Base-by-base conservation (phyloP, 108 stramenopile species). In the Pseudonitzschia multistriata region DNA sequence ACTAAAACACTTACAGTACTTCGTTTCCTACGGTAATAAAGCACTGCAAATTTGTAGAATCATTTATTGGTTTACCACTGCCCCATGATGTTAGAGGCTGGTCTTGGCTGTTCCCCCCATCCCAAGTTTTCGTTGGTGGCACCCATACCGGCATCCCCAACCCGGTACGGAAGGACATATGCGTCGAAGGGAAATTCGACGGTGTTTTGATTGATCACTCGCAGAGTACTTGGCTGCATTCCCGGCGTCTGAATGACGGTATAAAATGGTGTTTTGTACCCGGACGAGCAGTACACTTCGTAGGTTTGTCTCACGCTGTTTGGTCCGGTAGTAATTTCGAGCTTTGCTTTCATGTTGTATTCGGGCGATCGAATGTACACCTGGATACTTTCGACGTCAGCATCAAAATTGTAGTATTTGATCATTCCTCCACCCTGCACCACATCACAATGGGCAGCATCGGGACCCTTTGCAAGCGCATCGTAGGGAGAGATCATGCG, bases 241-340 rank as follows among this genome's bases (percentile, higher is more conserved):
- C 57, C 57, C 0, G 57, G 57, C 35, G 57, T 59, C 34, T 59
- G 31, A 59, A 59, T 59, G 30, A 59, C 57, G 22, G 57, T 59
- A n/a, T 35, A 59, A 35, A 59, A 59, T 7, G 57, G 57, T 14
- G 57, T 59, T n/a, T 59, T 59, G 22, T 59, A 59, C 35, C 57
- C 57, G 5, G 57, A 59, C 5, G 57, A 59, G 34, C 57, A 59
- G 29, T 59, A 59, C 0, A 59, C 57, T n/a, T 59, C 57, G 33
- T 59, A 59, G 3, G 57, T 59, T 59, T 59, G 57, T 59, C 57
- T 33, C 31, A 59, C 57, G n/a, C 57, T 59, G 36, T 59, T 59
- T 0, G 57, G 57, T 35, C 57, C 57, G n/a, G 57, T 59, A 0
- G 57, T 59, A 2, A 59, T 17, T 59, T 59, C 57, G 57, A 59